phyloP scores from a whole-genome alignment of 805 yeast species.

The Candida arabinofermentans region DNA sequence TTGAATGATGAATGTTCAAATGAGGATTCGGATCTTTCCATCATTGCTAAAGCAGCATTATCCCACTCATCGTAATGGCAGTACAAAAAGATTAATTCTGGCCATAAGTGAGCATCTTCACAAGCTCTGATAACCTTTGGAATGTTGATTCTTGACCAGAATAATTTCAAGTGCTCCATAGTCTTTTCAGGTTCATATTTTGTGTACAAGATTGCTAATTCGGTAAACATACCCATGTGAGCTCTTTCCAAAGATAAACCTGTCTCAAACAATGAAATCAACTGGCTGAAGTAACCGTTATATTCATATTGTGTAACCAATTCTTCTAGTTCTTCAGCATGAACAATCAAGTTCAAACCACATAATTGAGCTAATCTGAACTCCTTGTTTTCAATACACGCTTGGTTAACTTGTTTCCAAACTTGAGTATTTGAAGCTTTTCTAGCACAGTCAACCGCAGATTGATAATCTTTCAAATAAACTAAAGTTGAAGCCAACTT shows the following conservation, averaged over 20 bases:
- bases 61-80: slow-evolving; percentile 99
- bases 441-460: slow-evolving; percentile 98
- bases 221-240: slow-evolving; percentile 99
- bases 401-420: slow-evolving; percentile 97
- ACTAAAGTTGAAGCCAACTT: slow-evolving; percentile 96
- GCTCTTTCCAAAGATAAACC: slow-evolving; percentile 97
- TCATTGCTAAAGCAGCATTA: slow-evolving; percentile 94
- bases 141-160: slow-evolving; percentile 97
- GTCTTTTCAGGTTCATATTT: slow-evolving; percentile 87
- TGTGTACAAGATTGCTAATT: slow-evolving; percentile 84
- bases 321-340: slow-evolving; percentile 94
- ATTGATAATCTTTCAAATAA: slow-evolving; percentile 85
- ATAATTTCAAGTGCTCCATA: slow-evolving; percentile 93
- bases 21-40: slow-evolving; percentile 88
- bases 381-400: slow-evolving; percentile 92
- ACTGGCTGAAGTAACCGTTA: slow-evolving; percentile 87
- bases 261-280: slow-evolving; percentile 88
- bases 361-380: slow-evolving; percentile 97
- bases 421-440: slow-evolving; percentile 91
- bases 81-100: slow-evolving; percentile 91
- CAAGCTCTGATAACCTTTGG: slow-evolving; percentile 95
- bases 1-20: slow-evolving; percentile 93
- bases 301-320: slow-evolving; percentile 82
- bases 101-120: slow-evolving; percentile 92
- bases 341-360: slow-evolving; percentile 94